Evolutionary conservation across 2,329 filamentous ascomycete species (phyloP).

Genomic region (Cladophialophora immunda): DNA sequence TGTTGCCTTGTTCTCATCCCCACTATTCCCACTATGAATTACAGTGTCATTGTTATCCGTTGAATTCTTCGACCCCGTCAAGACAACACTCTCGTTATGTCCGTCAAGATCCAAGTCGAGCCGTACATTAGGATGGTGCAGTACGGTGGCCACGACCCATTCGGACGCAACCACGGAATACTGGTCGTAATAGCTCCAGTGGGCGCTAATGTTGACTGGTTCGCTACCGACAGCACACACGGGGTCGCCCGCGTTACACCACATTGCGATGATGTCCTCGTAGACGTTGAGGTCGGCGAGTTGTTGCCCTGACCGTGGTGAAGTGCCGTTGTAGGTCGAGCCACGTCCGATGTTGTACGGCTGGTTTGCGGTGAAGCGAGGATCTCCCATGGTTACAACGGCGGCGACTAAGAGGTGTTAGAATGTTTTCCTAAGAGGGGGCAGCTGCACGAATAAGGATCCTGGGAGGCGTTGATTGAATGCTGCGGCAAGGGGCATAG

Average conservation of each 20-base stretch:
- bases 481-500: too few relatives aligned
- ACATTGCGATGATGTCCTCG: slow-evolving; percentile 24
- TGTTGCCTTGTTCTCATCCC: slow-evolving; percentile 13
- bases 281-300: slow-evolving; percentile 31
- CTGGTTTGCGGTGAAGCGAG: slow-evolving; percentile 29
- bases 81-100: slow-evolving; percentile 26
- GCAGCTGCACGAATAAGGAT: too few relatives aligned
- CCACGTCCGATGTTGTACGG: slow-evolving; percentile 30
- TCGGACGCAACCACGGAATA: slow-evolving; percentile 25
- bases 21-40: too few relatives aligned
- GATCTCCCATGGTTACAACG: slow-evolving; percentile 24
- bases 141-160: slow-evolving; percentile 29
- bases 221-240: slow-evolving; percentile 31
- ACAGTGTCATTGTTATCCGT: neutral
- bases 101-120: slow-evolving; percentile 23
- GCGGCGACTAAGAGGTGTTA: slow-evolving; percentile 28
- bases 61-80: slow-evolving; percentile 6
- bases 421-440: neutral
- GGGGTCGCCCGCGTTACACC: slow-evolving; percentile 32
- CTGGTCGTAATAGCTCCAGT: slow-evolving; percentile 33
- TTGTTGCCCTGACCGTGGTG: slow-evolving; percentile 20
- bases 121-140: slow-evolving; percentile 17
- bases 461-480: too few relatives aligned
- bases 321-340: slow-evolving; percentile 24
- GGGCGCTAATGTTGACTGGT: slow-evolving; percentile 28